These are phyloP conservation scores for Endothia cerciana DNA, from an alignment of 2,329 filamentous ascomycete genomes.

Conservation along the genomic window DNA sequence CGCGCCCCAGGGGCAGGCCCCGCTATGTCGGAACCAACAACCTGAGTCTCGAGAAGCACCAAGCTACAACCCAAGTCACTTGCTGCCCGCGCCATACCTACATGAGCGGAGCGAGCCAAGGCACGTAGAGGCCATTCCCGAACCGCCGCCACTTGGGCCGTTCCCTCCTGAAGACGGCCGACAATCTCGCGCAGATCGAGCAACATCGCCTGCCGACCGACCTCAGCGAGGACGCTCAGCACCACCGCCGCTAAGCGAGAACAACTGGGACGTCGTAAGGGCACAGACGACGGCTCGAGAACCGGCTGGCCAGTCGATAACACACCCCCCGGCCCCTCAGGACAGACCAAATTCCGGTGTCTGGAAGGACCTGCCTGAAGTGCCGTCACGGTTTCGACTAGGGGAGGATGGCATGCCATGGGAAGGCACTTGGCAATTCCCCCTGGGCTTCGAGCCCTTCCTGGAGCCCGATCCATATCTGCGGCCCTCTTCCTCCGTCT, in stretches of 20 bases:
- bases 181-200: constrained; percentile 31
- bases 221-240: constrained; percentile 54
- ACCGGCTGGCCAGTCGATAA: constrained; percentile 34
- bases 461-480: constrained; percentile 37
- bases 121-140: constrained; percentile 29
- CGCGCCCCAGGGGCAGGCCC: constrained; percentile 29
- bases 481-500: constrained; percentile 29
- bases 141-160: constrained; percentile 13
- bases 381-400: constrained; percentile 45
- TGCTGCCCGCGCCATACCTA: constrained; percentile 24
- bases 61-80: constrained; percentile 27
- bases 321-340: constrained; percentile 27
- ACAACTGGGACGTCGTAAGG: constrained; percentile 48
- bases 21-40: background rate
- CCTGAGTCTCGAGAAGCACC: constrained; percentile 27
- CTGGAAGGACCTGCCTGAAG: constrained; percentile 50
- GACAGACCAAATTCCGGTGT: constrained; percentile 32
- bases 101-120: constrained; percentile 27
- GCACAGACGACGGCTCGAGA: constrained; percentile 36
- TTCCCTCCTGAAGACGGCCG: constrained; percentile 31
- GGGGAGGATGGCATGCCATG: constrained; percentile 55
- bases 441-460: constrained; percentile 37
- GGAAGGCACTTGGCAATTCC: constrained; percentile 43
- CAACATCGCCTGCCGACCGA: constrained; percentile 17
- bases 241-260: constrained; percentile 52